Evolutionary conservation across 1,284 basidiomycete genomes (phyloP).

Genomic region (Kwoniella shivajii): DNA sequence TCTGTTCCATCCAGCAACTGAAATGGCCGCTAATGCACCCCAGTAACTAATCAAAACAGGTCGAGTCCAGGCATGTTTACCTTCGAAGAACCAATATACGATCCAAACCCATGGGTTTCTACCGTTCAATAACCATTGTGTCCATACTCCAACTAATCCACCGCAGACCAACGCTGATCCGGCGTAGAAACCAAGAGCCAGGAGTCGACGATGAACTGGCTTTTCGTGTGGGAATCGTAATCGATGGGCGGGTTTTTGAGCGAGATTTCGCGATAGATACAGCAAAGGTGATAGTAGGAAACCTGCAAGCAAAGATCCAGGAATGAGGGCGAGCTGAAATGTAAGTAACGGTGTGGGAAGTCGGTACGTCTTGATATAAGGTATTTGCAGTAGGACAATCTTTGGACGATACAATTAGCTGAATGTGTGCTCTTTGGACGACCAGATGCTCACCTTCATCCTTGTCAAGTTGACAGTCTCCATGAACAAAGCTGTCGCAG

Average conservation of each 20-base stretch:
- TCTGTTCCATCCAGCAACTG: slow-evolving; percentile 89
- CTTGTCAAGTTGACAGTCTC: slow-evolving; percentile 81
- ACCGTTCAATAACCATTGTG: slow-evolving; percentile 79
- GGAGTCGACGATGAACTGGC: slow-evolving; percentile 74
- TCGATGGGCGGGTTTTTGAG: slow-evolving; percentile 85
- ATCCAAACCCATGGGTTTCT: slow-evolving; percentile 90
- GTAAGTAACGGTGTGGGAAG: slow-evolving; percentile 88
- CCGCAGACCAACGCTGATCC: slow-evolving; percentile 76
- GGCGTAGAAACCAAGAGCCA: slow-evolving; percentile 83
- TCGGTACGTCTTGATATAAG: slow-evolving; percentile 89
- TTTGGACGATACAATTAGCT: slow-evolving; percentile 43
- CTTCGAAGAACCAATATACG: slow-evolving; percentile 72
- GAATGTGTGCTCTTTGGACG: background rate
- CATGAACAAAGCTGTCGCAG: slow-evolving; percentile 82
- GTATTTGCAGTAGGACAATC: slow-evolving; percentile 79
- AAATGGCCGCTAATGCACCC: slow-evolving; percentile 74
- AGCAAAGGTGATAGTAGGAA: slow-evolving; percentile 94
- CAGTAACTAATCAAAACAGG: slow-evolving; percentile 81
- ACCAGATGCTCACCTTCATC: slow-evolving; percentile 64
- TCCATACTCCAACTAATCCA: slow-evolving; percentile 89
- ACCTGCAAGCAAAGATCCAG: slow-evolving; percentile 86
- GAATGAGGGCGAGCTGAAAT: slow-evolving; percentile 91
- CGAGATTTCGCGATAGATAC: slow-evolving; percentile 87
- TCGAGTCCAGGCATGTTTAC: slow-evolving; percentile 78
- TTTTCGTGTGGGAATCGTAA: slow-evolving; percentile 87